phyloP scores from a whole-genome alignment of 768 basidiomycete genomes.

The Mycena metata region DNA sequence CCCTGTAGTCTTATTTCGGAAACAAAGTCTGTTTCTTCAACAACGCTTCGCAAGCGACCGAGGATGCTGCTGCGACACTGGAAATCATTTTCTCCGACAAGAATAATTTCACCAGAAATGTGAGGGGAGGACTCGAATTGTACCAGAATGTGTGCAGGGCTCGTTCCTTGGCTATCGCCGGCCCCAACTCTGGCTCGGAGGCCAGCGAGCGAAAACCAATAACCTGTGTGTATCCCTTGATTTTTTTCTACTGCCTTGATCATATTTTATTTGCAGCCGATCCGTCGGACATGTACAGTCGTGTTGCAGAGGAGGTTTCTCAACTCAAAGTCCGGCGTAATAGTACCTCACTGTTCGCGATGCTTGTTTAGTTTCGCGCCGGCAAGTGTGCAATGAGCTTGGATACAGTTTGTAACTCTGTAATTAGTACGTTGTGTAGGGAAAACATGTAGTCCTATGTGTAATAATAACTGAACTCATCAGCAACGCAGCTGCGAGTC shows the following conservation, averaged over 20 bases:
- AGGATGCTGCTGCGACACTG: conserved; percentile 51
- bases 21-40: conserved; percentile 44
- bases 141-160: conserved; percentile 42
- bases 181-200: no score
- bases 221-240: conserved; percentile 42
- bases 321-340: background rate
- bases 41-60: conserved; percentile 49
- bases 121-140: conserved; percentile 42
- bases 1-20: conserved; percentile 37
- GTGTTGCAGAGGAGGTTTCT: background rate
- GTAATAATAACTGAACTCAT: no score
- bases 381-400: no score
- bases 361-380: background rate
- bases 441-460: no score
- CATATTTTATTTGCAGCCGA: conserved; percentile 28
- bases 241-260: conserved; percentile 14
- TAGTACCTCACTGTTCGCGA: background rate
- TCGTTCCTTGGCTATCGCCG: no score
- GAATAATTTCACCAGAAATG: conserved; percentile 43
- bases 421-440: no score
- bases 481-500: no score
- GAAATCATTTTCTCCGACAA: conserved; percentile 49
- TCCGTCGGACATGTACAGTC: conserved; percentile 47
- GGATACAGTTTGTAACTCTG: no score
- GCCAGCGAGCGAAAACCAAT: conserved; percentile 42